Base-by-base conservation (phyloP, 441 rosid species). In the Daphne laureola region DNA sequence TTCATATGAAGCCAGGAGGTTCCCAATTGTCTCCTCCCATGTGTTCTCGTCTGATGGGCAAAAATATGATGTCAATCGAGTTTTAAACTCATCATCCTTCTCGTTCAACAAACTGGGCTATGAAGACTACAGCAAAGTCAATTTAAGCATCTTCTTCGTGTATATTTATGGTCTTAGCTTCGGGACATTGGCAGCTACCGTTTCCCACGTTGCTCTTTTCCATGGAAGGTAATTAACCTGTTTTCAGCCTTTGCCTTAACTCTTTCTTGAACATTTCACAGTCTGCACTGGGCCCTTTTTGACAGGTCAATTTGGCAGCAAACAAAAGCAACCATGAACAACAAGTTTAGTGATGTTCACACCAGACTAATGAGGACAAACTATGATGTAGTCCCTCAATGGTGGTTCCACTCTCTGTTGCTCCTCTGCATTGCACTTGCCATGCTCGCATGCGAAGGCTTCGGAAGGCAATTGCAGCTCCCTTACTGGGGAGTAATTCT, bases 401-500 rank as follows among this genome's bases (percentile, higher is more conserved):
- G 73, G 79, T 71, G 76, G 76, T 74, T 74, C 62, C 43, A 65
- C 49, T 5, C 53, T 0, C 43, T 71, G 14, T 17, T 59, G 62
- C 46, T 64, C 0, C 3, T 69, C 6, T 49, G 60, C 15, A 21
- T 43, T 7, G 68, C 64, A 17, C 59, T 78, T 7, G 63, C 77
- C 13, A 43, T 71, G 70, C 46, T 64, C 45, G 56, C 76, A 38
- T 71, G 67, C 43, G 79, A 71, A 64, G 77, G 83, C 9, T 78
- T 78, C 40, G 69, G 71, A 0, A 15, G 49, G 36, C 75, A 79
- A 15, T 52, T 79, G 13, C 81, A 73, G 17, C 78, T 79, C 43
- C 84, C 79, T 3, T 76, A 52, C 50, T 76, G 84, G 79, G 84
- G 79, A 42, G 73, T 73, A 14, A 43, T 74, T 0, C 58, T 74